A percentile compares a stretch with the other conserved stretches of the same genome.
phyloP scores from a whole-genome alignment of 192 early-diverging fungal species.

The Linnemannia elongata region DNA sequence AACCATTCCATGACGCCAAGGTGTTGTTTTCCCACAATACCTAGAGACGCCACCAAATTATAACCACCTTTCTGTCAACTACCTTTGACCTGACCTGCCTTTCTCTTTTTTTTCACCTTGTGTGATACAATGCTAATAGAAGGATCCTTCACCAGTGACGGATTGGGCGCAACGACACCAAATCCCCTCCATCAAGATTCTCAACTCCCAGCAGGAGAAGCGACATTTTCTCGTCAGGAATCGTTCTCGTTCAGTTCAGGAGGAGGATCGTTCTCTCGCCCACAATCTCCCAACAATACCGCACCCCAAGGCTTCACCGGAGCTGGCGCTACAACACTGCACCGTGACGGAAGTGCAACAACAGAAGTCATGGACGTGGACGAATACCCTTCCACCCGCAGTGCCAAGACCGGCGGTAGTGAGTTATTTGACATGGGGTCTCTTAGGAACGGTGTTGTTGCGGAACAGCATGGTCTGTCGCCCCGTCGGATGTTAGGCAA shows the following conservation, averaged over 20 bases:
- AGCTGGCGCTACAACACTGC: neutral
- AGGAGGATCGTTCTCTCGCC: constrained; percentile 12
- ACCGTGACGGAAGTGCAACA: neutral
- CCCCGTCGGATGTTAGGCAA: neutral
- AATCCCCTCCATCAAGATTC: constrained; percentile 39
- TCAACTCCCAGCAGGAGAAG: neutral
- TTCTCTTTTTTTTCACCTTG: neutral
- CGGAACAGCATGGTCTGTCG: neutral
- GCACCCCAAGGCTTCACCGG: neutral
- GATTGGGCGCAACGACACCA: neutral
- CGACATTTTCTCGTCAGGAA: neutral
- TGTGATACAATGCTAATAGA: neutral
- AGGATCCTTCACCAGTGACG: neutral
- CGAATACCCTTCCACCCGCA: no score
- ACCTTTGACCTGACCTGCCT: neutral
- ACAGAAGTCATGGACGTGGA: neutral
- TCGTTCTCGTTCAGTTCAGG: constrained; percentile 16
- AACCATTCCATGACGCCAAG: neutral
- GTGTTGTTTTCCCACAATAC: neutral
- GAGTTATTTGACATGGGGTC: constrained; percentile 24
- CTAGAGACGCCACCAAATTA: neutral
- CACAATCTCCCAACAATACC: constrained; percentile 13
- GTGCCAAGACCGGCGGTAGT: neutral
- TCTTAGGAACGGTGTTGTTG: constrained; percentile 13
- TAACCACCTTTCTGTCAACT: neutral